Percentiles rank a stretch among this genome's conserved stretches.
phyloP scores from a whole-genome alignment of 768 basidiomycete species.

The Boletus coccyginus region DNA sequence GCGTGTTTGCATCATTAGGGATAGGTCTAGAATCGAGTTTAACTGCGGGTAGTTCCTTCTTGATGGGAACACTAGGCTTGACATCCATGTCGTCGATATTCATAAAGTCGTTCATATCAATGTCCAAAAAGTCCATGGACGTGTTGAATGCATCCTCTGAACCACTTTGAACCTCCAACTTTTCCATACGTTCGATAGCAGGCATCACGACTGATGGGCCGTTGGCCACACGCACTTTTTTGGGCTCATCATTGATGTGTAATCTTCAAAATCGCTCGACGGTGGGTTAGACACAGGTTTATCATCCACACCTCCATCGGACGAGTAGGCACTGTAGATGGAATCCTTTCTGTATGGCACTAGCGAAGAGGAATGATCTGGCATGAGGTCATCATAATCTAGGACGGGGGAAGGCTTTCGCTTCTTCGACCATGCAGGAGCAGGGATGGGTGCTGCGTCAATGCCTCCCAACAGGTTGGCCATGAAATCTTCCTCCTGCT shows the following conservation, averaged over 20 bases:
- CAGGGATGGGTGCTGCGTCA: constrained; percentile 47
- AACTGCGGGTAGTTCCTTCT: constrained; percentile 11
- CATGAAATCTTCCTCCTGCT: constrained; percentile 91
- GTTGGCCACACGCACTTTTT: constrained; percentile 48
- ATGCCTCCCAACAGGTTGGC: constrained; percentile 71
- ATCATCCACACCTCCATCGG: constrained; percentile 30
- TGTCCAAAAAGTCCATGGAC: constrained; percentile 53
- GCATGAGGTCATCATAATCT: constrained; percentile 33
- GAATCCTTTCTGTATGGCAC: constrained; percentile 32
- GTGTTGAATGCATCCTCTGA: constrained; percentile 49
- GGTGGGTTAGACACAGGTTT: constrained; percentile 22
- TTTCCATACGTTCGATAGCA: constrained; percentile 54
- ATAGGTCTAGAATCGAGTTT: constrained; percentile 18
- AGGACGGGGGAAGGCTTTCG: constrained; percentile 60
- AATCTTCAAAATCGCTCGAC: constrained; percentile 56
- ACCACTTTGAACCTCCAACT: constrained; percentile 56
- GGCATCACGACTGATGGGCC: constrained; percentile 47
- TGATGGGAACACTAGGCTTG: constrained; percentile 35
- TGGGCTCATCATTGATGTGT: constrained; percentile 51
- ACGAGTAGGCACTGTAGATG: constrained; percentile 37
- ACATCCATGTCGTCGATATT: constrained; percentile 56
- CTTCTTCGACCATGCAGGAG: constrained; percentile 47
- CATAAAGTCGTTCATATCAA: constrained; percentile 54
- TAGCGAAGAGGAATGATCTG: constrained; percentile 38
- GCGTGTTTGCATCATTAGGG: constrained; percentile 5